Evolutionary conservation across 2,329 filamentous ascomycete species (phyloP).

Genomic region (Scytalidium lignicola): DNA sequence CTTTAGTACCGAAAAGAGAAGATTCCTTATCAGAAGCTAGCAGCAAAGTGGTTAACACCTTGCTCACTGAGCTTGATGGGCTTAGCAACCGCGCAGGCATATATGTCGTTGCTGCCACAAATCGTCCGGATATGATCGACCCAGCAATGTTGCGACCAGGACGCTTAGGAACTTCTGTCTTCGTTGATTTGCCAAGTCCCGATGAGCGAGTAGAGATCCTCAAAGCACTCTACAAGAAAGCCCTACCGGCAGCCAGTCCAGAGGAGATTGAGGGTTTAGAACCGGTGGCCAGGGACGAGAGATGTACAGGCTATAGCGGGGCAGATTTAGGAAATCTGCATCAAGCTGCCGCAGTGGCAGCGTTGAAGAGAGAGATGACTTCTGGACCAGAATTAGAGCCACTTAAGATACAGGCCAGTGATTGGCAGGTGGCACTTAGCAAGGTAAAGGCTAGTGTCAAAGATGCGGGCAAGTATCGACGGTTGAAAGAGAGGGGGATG

Average conservation of each 20-base stretch:
- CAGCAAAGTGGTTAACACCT: constrained; percentile 86
- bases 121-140: constrained; percentile 94
- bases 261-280: constrained; percentile 51
- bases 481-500: constrained; percentile 30
- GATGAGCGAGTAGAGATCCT: constrained; percentile 84
- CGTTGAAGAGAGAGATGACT: constrained; percentile 26
- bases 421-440: constrained; percentile 29
- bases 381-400: constrained; percentile 9
- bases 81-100: constrained; percentile 75
- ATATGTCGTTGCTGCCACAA: constrained; percentile 92
- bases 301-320: constrained; percentile 73
- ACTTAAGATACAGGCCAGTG: constrained; percentile 20
- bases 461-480: constrained; percentile 28
- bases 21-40: constrained; percentile 75
- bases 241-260: constrained; percentile 45
- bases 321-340: constrained; percentile 55
- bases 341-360: constrained; percentile 28
- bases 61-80: constrained; percentile 91
- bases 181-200: constrained; percentile 77
- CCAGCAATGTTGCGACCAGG: constrained; percentile 90
- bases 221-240: constrained; percentile 55
- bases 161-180: constrained; percentile 80
- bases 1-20: constrained; percentile 79
- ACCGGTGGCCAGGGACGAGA: constrained; percentile 57
- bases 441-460: constrained; percentile 30